A percentile compares a stretch with the other conserved stretches of the same genome.
Conservation (phyloP, 1,284 basidiomycete species). For the Wolfiporia cocos region DNA sequence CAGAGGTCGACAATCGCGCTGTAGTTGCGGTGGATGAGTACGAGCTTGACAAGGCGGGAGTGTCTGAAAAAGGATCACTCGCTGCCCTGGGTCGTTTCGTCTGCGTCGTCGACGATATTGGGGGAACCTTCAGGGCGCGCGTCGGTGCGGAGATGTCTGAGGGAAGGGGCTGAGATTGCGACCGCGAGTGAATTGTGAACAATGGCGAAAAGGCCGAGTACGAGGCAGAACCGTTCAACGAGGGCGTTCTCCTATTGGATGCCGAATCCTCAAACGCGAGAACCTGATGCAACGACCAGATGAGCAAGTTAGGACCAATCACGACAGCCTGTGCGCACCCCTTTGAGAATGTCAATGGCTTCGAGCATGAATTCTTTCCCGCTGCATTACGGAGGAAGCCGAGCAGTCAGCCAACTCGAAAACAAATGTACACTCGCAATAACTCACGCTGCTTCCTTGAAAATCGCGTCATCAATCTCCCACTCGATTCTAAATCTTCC, state of each 20-base stretch:
- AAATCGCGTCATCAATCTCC: slow-evolving; percentile 80
- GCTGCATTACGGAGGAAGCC: slow-evolving; percentile 32
- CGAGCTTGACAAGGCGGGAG: slow-evolving; percentile 53
- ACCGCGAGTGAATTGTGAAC: slow-evolving; percentile 42
- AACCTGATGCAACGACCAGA: slow-evolving; percentile 22
- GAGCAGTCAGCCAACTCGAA: slow-evolving; percentile 10
- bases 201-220: slow-evolving; percentile 29
- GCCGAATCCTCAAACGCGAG: slow-evolving; percentile 58
- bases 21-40: slow-evolving; percentile 43
- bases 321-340: slow-evolving; percentile 39
- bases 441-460: slow-evolving; percentile 78
- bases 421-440: slow-evolving; percentile 12
- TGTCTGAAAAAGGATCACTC: slow-evolving; percentile 75
- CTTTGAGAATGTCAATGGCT: slow-evolving; percentile 76
- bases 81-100: slow-evolving; percentile 64
- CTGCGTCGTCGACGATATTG: slow-evolving; percentile 34
- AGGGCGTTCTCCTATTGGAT: slow-evolving; percentile 35
- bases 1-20: slow-evolving; percentile 24
- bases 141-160: slow-evolving; percentile 27
- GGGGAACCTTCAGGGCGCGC: slow-evolving; percentile 28
- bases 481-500: slow-evolving; percentile 61
- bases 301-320: neutral
- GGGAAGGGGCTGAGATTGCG: slow-evolving; percentile 49
- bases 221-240: slow-evolving; percentile 26
- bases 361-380: slow-evolving; percentile 83